Evolutionary conservation across 2,329 filamentous ascomycete genomes (phyloP).

Genomic region (Aspergillus ibericus): DNA sequence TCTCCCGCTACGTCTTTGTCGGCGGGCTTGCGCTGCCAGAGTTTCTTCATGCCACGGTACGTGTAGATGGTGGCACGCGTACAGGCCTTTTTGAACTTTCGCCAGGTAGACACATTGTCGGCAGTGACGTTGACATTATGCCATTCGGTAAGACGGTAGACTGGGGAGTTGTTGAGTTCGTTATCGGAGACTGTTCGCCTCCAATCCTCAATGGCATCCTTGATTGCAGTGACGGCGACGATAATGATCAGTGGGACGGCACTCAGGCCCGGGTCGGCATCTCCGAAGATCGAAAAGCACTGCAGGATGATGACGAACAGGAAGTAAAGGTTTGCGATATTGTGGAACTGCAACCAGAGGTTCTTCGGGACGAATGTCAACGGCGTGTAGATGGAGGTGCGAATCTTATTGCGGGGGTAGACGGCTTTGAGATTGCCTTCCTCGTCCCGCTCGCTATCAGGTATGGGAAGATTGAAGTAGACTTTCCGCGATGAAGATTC

Average conservation of each 20-base stretch:
- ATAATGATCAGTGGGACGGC: conserved; percentile 5
- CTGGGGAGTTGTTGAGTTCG: conserved; percentile 5
- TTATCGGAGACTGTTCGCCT: conserved; percentile 4
- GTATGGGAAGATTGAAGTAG: conserved; percentile 3
- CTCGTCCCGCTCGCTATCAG: conserved; percentile 5
- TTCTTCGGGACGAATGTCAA: conserved; percentile 4
- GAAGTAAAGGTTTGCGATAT: conserved; percentile 5
- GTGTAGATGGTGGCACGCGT: not conserved
- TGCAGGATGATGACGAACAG: conserved; percentile 7
- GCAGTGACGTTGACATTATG: conserved; percentile 3
- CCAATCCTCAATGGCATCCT: conserved; percentile 6
- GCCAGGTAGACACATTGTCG: conserved; percentile 6
- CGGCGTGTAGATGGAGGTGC: conserved; percentile 5
- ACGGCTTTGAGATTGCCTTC: conserved; percentile 6
- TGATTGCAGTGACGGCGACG: conserved; percentile 5
- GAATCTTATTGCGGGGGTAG: conserved; percentile 4
- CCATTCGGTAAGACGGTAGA: conserved; percentile 3
- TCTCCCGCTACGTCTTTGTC: conserved; percentile 5
- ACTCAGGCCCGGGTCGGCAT: conserved; percentile 2
- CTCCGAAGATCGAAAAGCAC: conserved; percentile 3
- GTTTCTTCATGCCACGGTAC: conserved; percentile 1
- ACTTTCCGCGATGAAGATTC: conserved; percentile 3
- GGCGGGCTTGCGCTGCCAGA: not conserved
- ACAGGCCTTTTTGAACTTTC: conserved; percentile 5
- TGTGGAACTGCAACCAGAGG: conserved; percentile 6